phyloP scores from a whole-genome alignment of 2,329 filamentous ascomycete species.

The Xylariaceae sp. region DNA sequence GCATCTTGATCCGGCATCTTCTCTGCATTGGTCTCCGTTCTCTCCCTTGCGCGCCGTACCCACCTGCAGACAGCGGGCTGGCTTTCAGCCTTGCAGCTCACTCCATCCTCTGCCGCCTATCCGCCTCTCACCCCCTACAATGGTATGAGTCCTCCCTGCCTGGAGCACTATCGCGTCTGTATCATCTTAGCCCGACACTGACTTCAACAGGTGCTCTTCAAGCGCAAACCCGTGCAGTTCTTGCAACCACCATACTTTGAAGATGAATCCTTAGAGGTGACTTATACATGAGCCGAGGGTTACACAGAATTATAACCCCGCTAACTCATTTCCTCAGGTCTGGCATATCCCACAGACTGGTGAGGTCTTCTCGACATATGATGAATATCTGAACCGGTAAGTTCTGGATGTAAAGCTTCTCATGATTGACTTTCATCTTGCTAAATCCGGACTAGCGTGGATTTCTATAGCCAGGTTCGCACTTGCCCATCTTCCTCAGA shows the following conservation, averaged over 20 bases:
- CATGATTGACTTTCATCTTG: background rate
- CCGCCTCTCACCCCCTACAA: constrained; percentile 16
- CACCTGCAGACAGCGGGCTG: constrained; percentile 14
- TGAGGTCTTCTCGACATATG: constrained; percentile 85
- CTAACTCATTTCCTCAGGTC: constrained; percentile 53
- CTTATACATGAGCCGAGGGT: constrained; percentile 11
- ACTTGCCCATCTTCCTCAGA: constrained; percentile 2
- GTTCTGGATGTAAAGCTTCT: constrained; percentile 28
- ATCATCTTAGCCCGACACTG: constrained; percentile 10
- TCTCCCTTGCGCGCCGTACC: background rate
- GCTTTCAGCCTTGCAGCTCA: constrained; percentile 38
- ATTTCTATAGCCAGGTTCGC: constrained; percentile 86
- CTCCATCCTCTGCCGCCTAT: background rate
- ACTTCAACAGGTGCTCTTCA: constrained; percentile 75
- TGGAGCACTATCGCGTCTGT: background rate
- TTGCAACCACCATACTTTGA: constrained; percentile 67
- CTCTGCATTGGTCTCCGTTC: background rate
- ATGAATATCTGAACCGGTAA: constrained; percentile 80
- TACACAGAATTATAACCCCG: constrained; percentile 9
- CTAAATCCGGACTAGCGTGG: constrained; percentile 58
- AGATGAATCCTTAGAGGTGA: constrained; percentile 78
- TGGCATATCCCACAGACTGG: constrained; percentile 89
- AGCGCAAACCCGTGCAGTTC: constrained; percentile 89
- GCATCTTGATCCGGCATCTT: background rate
- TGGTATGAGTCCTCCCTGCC: constrained; percentile 26